Base-by-base conservation (phyloP, 2,329 filamentous ascomycete species). In the Lasiodiplodia theobromae region DNA sequence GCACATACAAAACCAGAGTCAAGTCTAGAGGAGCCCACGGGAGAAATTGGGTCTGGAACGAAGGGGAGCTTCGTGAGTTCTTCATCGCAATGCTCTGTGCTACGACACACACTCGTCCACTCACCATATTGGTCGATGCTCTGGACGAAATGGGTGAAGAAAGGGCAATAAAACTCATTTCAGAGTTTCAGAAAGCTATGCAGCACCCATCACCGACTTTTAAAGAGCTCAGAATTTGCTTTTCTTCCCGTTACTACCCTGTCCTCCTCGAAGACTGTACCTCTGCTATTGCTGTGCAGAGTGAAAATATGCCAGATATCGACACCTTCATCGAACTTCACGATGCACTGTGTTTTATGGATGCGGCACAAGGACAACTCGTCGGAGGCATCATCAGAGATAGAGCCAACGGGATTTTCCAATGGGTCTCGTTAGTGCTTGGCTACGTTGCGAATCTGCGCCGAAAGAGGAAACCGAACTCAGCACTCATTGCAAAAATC, bases 141-240 rank as follows among this genome's bases (percentile, higher is more conserved):
- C 40, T 44, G 0, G 40, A 44, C 2, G 40, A 44, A 4, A 18
- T 16, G 6, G 40, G 40, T n/a, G 14, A 7, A 18, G 4, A 44
- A 18, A 18, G 16, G 1, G 40, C 40, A 1, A 18, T 3, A 3
- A 5, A 31, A 1, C 31, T 31, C 2, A 31, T 31, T 31, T 31
- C 31, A 10, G 31, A 31, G 0, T 18, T 7, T 44, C 4, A n/a
- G 18, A 18, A 18, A 0, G 16, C 2, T 18, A 3, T 44, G 2
- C 16, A 44, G 14, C 40, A 3, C 40, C 0, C 31, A n/a, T 7
- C 2, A 0, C 8, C 40, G 1, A 2, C 40, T 2, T 7, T n/a
- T 2, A 4, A 44, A 8, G 16, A 7, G 16, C 14, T 44, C 4
- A 18, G 8, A 18, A 1, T 44, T 4, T 44, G 40, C 6, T 18